Percentiles rank a stretch among this genome's conserved stretches.
phyloP scores from a whole-genome alignment of 2,329 filamentous ascomycete genomes.

The Amesomyces nigricolor region DNA sequence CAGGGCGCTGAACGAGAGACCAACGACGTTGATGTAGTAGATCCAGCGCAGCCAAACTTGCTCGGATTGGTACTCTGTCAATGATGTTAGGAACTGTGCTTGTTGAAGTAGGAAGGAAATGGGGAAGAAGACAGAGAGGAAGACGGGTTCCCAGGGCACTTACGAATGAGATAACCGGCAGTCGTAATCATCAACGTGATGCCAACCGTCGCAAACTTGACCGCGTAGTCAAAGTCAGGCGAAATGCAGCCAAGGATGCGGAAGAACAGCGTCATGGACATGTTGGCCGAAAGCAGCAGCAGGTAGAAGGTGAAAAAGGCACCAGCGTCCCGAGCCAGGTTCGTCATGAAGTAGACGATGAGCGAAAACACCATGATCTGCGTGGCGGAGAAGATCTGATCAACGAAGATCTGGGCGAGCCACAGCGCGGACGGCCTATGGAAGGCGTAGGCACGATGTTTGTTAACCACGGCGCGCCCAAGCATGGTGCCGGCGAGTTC shows the following conservation, averaged over 20 bases:
- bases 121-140: not conserved
- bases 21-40: constrained; percentile 69
- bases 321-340: constrained; percentile 61
- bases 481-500: constrained; percentile 72
- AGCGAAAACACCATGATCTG: constrained; percentile 68
- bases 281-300: constrained; percentile 61
- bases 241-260: constrained; percentile 68
- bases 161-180: constrained; percentile 71
- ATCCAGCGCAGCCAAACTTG: constrained; percentile 80
- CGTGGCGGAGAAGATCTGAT: constrained; percentile 63
- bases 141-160: not conserved
- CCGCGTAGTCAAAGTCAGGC: constrained; percentile 78
- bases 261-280: constrained; percentile 73
- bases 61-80: constrained; percentile 35
- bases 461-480: constrained; percentile 72
- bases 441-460: constrained; percentile 78
- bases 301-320: constrained; percentile 75
- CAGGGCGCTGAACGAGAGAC: constrained; percentile 67
- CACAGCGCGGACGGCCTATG: constrained; percentile 76
- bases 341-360: constrained; percentile 76
- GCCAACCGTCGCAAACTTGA: constrained; percentile 72
- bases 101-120: not conserved
- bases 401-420: constrained; percentile 77
- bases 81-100: not conserved
- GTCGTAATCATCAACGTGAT: constrained; percentile 80